Base-by-base conservation (phyloP, 2,329 filamentous ascomycete species). In the Penicillium crustosum region DNA sequence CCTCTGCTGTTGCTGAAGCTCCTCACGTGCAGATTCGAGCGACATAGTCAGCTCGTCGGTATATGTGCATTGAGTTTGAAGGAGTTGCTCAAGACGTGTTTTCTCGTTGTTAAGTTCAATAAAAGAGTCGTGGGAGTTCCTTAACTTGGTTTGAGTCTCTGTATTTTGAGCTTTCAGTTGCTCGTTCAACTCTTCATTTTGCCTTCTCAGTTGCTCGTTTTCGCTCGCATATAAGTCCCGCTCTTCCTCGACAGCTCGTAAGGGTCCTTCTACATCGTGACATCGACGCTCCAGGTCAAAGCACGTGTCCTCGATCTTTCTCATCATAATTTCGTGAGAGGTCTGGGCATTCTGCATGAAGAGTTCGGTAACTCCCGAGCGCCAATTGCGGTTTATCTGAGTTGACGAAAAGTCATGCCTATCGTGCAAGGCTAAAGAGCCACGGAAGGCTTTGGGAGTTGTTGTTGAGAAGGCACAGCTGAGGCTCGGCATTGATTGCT, bases 251-350 rank as follows among this genome's bases (percentile, higher is more conserved):
- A 65, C 81, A 17, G 72, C 70, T 5, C 77, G 76, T 13, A 86
- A 72, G 6, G 84, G 84, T 49, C 76, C 76, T 69, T 87, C 84
- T 2, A 82, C 75, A 33, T 77, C 78, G 35, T 81, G 76, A 64
- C 84, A 87, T 8, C 84, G 79, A 10, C 71, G 72, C 63, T 87
- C 84, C 1, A 87, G 73, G 55, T 85, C 82, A 25, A 78, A 76
- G 64, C 83, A 86, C 13, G 83, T 79, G 35, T 81, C 77, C 17
- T 79, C 75, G 17, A 86, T 78, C 21, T 80, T 76, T 10, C 76
- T 73, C 29, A 82, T 68, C 9, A 86, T 70, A 2, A 70, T 72
- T n/a, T 81, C 74, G 8, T 81, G 73, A 33, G 81, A 78, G 27
- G 75, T 71, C 15, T 70, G 71, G 15, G 78, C 74, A 61, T 76